These are phyloP conservation scores for Yamadazyma membranifaciens DNA, from an alignment of 1,139 yeast species.

Conservation along the genomic window DNA sequence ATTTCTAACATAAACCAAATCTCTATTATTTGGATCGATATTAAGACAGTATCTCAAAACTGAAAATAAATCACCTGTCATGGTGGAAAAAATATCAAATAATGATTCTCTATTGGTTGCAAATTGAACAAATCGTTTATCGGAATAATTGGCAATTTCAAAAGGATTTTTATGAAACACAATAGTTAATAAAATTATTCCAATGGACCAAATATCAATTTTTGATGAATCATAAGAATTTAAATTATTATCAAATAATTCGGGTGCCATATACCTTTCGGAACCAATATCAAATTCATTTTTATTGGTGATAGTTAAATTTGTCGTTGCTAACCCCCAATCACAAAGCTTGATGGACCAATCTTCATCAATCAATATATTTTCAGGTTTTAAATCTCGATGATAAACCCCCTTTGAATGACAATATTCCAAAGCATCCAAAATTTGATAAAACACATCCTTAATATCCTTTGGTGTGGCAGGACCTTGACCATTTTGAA, in stretches of 20 bases:
- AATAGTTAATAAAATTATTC: constrained; percentile 79
- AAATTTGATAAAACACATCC: constrained; percentile 72
- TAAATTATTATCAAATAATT: constrained; percentile 62
- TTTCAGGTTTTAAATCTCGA: constrained; percentile 89
- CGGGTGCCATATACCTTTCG: constrained; percentile 98
- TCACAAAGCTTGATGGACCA: constrained; percentile 83
- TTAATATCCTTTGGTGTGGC: constrained; percentile 70
- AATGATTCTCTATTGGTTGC: constrained; percentile 85
- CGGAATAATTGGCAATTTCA: constrained; percentile 76
- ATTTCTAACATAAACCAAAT: constrained; percentile 54
- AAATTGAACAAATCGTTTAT: constrained; percentile 83
- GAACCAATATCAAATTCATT: constrained; percentile 88
- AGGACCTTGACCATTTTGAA: constrained; percentile 79
- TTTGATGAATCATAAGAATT: constrained; percentile 78
- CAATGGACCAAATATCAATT: constrained; percentile 92
- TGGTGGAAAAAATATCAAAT: constrained; percentile 87
- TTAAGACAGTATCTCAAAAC: constrained; percentile 77
- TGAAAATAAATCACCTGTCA: constrained; percentile 83
- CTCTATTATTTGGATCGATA: constrained; percentile 85
- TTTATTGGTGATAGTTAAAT: constrained; percentile 46
- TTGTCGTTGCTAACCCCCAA: constrained; percentile 87
- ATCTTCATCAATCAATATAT: constrained; percentile 74
- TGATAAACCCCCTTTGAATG: constrained; percentile 75
- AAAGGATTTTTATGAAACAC: constrained; percentile 93
- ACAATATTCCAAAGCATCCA: constrained; percentile 76